Percentiles rank a stretch among this genome's conserved stretches.
Evolutionary conservation across 2,329 filamentous ascomycete genomes (phyloP).

Genomic region (Neofusicoccum sp.): DNA sequence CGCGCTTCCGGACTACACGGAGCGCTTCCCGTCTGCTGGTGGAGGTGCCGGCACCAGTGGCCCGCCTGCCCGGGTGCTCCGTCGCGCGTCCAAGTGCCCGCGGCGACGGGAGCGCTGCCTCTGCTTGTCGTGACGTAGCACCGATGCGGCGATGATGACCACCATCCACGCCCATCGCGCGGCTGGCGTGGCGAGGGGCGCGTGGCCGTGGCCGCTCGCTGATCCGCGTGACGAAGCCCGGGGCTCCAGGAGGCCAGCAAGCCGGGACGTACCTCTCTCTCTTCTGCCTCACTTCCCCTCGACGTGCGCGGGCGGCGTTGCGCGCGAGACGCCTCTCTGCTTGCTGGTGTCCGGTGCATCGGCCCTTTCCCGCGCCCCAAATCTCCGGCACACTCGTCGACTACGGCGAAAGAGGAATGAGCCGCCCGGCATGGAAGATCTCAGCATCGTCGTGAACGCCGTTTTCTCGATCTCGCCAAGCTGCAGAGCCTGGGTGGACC

Average conservation of each 20-base stretch:
- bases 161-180: too few species aligned
- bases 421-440: background rate
- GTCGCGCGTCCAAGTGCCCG: too few species aligned
- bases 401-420: background rate
- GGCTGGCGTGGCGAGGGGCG: too few species aligned
- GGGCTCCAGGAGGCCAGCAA: too few species aligned
- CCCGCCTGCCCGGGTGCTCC: background rate
- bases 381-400: background rate
- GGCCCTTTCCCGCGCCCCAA: background rate
- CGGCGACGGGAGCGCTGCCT: too few species aligned
- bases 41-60: background rate
- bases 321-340: background rate
- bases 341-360: background rate
- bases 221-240: too few species aligned
- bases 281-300: too few species aligned
- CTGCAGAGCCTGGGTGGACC: background rate
- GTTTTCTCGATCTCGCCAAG: background rate
- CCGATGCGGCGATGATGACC: too few species aligned
- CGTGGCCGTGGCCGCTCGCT: too few species aligned
- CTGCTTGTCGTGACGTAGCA: too few species aligned
- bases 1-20: constrained; percentile 4
- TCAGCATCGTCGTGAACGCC: background rate
- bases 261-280: too few species aligned
- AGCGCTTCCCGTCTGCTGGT: background rate
- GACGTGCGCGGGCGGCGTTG: too few species aligned